These are phyloP conservation scores for Diplodia corticola DNA, from an alignment of 2,329 filamentous ascomycete species.

Conservation along the genomic window DNA sequence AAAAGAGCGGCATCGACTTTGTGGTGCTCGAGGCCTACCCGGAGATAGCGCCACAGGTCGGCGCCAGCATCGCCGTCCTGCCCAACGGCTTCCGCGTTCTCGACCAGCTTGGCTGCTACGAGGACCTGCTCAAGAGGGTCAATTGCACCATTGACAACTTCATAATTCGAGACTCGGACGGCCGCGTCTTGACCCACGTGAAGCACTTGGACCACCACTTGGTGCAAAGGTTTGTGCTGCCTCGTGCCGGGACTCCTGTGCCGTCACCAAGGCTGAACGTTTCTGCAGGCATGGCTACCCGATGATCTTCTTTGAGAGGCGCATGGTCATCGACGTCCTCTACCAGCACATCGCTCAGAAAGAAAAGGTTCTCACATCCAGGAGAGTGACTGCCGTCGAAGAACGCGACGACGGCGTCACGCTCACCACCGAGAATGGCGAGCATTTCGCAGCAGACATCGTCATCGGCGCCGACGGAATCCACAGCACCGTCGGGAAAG, in stretches of 20 bases:
- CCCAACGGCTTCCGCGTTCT: constrained; percentile 28
- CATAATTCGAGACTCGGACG: neutral
- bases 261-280: neutral
- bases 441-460: neutral
- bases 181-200: neutral
- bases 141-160: constrained; percentile 3
- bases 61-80: constrained; percentile 28
- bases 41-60: constrained; percentile 27
- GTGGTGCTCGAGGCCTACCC: constrained; percentile 27
- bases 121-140: neutral
- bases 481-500: neutral
- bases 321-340: constrained; percentile 26
- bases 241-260: neutral
- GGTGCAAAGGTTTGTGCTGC: neutral
- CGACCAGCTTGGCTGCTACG: constrained; percentile 30
- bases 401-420: neutral
- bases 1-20: constrained; percentile 14
- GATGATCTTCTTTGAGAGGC: constrained; percentile 22
- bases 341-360: constrained; percentile 30
- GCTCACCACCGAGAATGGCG: constrained; percentile 6
- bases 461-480: constrained; percentile 22
- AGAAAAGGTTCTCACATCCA: constrained; percentile 25
- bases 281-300: constrained; percentile 22
- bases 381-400: neutral
- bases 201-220: neutral